Conservation (phyloP, 352 stramenopile genomes). For the Phytophthora syringae region DNA sequence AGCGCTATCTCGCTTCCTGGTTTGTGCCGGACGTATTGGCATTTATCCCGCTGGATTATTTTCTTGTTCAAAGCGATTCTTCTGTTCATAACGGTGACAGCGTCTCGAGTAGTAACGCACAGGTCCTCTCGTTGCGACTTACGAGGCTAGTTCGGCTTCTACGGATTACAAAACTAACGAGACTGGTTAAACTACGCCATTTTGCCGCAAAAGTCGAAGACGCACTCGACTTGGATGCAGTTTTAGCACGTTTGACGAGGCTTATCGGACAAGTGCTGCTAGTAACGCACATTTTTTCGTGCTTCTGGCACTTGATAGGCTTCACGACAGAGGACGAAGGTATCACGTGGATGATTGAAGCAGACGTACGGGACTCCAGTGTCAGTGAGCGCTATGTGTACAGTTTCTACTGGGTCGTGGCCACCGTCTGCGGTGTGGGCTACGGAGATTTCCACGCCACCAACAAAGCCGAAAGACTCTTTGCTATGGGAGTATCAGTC, state of each 20-base stretch:
- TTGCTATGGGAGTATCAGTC: slow-evolving; percentile 74
- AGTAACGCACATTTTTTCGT: slow-evolving; percentile 75
- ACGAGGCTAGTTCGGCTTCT: slow-evolving; percentile 66
- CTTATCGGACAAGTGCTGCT: slow-evolving; percentile 76
- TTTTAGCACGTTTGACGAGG: slow-evolving; percentile 62
- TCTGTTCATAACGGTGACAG: slow-evolving; percentile 6
- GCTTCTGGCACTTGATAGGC: slow-evolving; percentile 83
- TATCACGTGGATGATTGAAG: slow-evolving; percentile 47
- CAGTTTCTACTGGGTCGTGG: slow-evolving; percentile 88
- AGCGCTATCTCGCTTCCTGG: slow-evolving; percentile 64
- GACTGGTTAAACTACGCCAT: slow-evolving; percentile 71
- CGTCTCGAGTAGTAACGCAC: slow-evolving; percentile 37
- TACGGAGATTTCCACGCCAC: slow-evolving; percentile 84
- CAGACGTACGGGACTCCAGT: slow-evolving; percentile 31
- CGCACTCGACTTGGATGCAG: slow-evolving; percentile 65
- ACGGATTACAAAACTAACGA: slow-evolving; percentile 73
- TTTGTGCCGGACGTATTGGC: slow-evolving; percentile 63
- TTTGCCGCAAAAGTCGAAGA: slow-evolving; percentile 82
- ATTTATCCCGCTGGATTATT: slow-evolving; percentile 59
- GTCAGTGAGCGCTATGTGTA: slow-evolving; percentile 69
- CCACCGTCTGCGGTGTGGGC: slow-evolving; percentile 79
- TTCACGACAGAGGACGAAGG: slow-evolving; percentile 39
- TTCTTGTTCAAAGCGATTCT: slow-evolving; percentile 30
- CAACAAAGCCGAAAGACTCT: slow-evolving; percentile 73
- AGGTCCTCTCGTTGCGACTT: slow-evolving; percentile 72